These are phyloP conservation scores for Huntiella decipiens DNA, from an alignment of 2,329 filamentous ascomycete genomes.

Conservation along the genomic window DNA sequence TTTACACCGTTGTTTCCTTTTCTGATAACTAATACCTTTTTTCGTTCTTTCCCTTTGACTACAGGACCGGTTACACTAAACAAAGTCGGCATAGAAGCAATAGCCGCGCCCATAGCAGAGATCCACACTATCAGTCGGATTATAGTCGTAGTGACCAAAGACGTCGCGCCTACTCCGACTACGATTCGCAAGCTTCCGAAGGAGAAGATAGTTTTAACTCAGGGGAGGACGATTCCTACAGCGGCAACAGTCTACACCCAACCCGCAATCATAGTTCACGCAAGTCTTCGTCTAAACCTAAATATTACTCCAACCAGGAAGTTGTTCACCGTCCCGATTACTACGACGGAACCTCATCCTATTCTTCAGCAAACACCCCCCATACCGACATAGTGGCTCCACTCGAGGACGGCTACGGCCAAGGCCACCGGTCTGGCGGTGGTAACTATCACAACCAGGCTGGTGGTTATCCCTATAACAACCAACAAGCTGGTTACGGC, in stretches of 20 bases:
- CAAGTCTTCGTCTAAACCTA: not conserved
- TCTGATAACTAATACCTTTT: not conserved
- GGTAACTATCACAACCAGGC: conserved; percentile 3
- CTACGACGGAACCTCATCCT: conserved; percentile 7
- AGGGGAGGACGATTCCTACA: not conserved
- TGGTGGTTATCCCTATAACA: conserved; percentile 1
- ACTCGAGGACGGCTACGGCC: conserved; percentile 38
- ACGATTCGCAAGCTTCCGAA: not conserved
- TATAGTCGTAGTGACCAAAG: not conserved
- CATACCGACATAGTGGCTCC: conserved; percentile 44
- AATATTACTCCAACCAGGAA: not conserved
- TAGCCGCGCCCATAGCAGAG: not conserved
- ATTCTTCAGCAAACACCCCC: conserved; percentile 20
- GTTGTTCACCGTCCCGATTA: conserved; percentile 1
- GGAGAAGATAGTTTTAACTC: not conserved
- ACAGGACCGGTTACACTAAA: not conserved
- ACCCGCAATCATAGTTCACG: conserved; percentile 15
- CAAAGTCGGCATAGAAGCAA: not conserved
- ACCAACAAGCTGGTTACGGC: conserved; percentile 14
- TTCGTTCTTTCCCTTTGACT: not conserved
- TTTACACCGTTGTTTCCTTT: not conserved
- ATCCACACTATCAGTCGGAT: not conserved
- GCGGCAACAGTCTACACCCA: not conserved
- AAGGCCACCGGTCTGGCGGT: conserved; percentile 19
- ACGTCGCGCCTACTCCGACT: not conserved